Percentiles rank a stretch among this genome's conserved stretches.
Evolutionary conservation across 2,329 filamentous ascomycete species (phyloP).

Genomic region (Neobulgaria alba): DNA sequence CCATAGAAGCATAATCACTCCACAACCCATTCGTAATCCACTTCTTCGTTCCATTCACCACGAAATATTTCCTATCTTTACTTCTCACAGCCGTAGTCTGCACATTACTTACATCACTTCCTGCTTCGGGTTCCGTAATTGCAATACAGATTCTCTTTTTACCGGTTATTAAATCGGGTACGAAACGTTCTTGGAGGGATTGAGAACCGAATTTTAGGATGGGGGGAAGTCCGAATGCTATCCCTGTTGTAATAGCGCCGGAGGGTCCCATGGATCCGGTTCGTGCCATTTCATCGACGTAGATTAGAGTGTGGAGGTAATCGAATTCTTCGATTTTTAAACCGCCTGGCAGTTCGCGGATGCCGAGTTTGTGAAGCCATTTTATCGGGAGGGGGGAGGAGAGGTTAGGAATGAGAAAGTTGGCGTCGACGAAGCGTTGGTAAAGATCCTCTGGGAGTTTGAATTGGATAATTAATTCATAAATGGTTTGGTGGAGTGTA

Average conservation of each 20-base stretch:
- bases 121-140: conserved; percentile 69
- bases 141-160: conserved; percentile 64
- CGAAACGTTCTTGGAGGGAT: conserved; percentile 53
- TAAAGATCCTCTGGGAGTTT: conserved; percentile 52
- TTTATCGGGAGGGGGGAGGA: conserved; percentile 59
- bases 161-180: conserved; percentile 60
- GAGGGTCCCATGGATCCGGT: conserved; percentile 55
- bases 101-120: conserved; percentile 67
- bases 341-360: conserved; percentile 56
- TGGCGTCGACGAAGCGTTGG: conserved; percentile 50
- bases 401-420: conserved; percentile 64
- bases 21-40: conserved; percentile 70
- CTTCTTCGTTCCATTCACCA: conserved; percentile 71
- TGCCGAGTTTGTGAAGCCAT: conserved; percentile 57
- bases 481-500: too few species aligned
- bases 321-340: conserved; percentile 67
- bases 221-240: conserved; percentile 64
- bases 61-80: conserved; percentile 55
- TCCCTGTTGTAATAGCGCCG: conserved; percentile 59
- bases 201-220: conserved; percentile 59
- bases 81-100: conserved; percentile 56
- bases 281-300: conserved; percentile 59
- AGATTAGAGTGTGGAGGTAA: conserved; percentile 62
- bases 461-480: not conserved
- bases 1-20: conserved; percentile 61